Conservation (phyloP, 192 early-diverging fungal genomes). For the Umbelopsis ramanniana region DNA sequence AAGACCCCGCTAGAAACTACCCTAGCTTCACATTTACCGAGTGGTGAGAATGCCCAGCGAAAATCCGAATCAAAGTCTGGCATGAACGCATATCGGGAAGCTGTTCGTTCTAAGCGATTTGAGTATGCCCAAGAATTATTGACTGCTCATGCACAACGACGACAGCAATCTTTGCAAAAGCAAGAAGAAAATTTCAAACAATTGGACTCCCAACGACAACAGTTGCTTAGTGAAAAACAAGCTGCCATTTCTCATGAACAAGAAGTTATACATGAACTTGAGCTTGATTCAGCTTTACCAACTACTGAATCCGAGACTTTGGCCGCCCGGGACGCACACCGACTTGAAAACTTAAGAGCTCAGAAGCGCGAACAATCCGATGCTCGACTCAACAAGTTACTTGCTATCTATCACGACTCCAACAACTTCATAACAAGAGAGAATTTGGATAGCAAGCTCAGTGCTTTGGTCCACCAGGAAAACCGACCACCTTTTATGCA, state of each 20-base stretch:
- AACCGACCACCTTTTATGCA: constrained; percentile 1
- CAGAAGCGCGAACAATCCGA: constrained; percentile 24
- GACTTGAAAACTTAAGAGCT: constrained; percentile 2
- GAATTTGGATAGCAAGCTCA: constrained; percentile 23
- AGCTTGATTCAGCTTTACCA: constrained; percentile 10
- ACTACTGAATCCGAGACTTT: background rate
- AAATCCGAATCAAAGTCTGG: constrained; percentile 16
- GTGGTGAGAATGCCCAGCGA: background rate
- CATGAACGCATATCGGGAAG: constrained; percentile 31
- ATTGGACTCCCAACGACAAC: background rate
- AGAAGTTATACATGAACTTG: constrained; percentile 30
- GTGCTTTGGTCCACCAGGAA: background rate
- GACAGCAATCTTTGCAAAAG: constrained; percentile 7
- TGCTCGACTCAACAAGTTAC: constrained; percentile 17
- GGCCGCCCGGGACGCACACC: background rate
- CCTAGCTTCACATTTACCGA: constrained; percentile 28
- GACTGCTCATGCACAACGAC: constrained; percentile 27
- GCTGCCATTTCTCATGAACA: constrained; percentile 28
- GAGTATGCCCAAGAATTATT: constrained; percentile 42
- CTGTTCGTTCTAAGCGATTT: constrained; percentile 28
- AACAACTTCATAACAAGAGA: constrained; percentile 20
- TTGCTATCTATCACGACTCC: constrained; percentile 18
- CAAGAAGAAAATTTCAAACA: constrained; percentile 16
- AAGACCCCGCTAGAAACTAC: constrained; percentile 28
- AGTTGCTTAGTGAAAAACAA: constrained; percentile 11